Base-by-base conservation (phyloP, 495 filamentous ascomycete genomes). In the Oidiodendron maius region DNA sequence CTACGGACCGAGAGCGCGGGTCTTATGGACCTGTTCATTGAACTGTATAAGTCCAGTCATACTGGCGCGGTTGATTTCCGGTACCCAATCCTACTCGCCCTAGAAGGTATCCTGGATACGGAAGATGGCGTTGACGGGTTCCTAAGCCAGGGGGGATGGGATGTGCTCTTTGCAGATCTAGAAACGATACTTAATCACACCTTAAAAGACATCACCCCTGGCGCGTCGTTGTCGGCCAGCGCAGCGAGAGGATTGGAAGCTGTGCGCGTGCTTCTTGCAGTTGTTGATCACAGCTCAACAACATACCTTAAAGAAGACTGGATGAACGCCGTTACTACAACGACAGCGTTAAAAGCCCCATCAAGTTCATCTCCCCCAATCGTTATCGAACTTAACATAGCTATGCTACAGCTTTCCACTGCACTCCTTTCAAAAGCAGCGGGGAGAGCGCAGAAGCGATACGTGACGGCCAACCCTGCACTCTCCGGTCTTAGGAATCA, bases 21-120 rank as follows among this genome's bases (percentile, higher is more conserved):
- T 0, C 53, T 83, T 25, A 67, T 66, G 48, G 81, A 84, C 53
- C 70, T 83, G 55, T 67, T 83, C 15, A 46, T 81, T 16, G 76
- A 73, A 1, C 50, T 85, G 5, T 84, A 83, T 58, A 58, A 57
- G 16, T 2, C 48, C 0, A 51, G 56, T 16, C 32, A 46, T 8
- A n/a, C 24, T 22, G 44, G 12, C 5, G 46, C 42, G 18, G 49
- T 76, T 1, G 74, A 81, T 47, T 75, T 75, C 40, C 61, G 74
- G 0, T 62, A 69, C 6, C 70, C 80, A 12, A 53, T 83, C 13
- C 51, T 83, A 1, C 65, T 72, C 2, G 72, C 76, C 0, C 60
- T 82, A 3, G 75, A 82, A 49, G 78, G 71, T 2, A 57, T 77
- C 3, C 46, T 72, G 4, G 61, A 61, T 12, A 64, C 68, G 20